A percentile compares a stretch with the other conserved stretches of the same genome.
phyloP scores from a whole-genome alignment of 2,329 filamentous ascomycete genomes.

The Chaetomiaceae sp. region DNA sequence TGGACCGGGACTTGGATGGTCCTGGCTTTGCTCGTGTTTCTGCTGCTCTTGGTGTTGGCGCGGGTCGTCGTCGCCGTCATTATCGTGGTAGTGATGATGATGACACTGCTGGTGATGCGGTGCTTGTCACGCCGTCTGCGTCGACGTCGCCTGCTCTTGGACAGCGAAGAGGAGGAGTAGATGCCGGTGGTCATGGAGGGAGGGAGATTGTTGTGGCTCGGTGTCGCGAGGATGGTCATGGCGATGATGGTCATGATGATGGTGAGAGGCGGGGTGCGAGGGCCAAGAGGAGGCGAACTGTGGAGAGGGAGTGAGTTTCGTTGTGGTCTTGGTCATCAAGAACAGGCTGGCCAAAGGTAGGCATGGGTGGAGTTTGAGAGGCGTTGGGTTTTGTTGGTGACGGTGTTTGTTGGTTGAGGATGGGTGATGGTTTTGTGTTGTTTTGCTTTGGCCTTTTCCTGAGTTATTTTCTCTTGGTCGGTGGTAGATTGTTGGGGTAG shows the following conservation, averaged over 20 bases:
- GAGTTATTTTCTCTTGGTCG: background rate
- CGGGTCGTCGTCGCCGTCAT: no score
- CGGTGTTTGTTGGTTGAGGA: no score
- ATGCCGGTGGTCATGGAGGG: background rate
- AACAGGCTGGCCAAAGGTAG: background rate
- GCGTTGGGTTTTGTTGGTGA: background rate
- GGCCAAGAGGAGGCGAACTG: conserved; percentile 13
- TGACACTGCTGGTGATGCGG: no score
- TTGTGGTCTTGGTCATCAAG: background rate
- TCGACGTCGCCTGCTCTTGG: no score
- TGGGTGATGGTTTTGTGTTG: background rate
- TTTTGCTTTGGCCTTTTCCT: background rate
- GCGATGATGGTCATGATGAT: background rate
- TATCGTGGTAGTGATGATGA: no score
- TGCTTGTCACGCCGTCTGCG: no score
- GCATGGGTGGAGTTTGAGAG: background rate
- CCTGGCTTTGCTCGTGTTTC: no score
- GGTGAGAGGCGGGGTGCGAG: background rate
- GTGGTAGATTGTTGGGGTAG: background rate
- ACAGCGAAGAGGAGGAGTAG: no score
- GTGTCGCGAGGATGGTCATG: background rate
- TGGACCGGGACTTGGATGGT: no score
- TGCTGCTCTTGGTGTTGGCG: no score
- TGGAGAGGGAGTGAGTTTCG: background rate
- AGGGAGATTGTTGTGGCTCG: no score